A percentile compares a stretch with the other conserved stretches of the same genome.
Conservation (phyloP, 257 asterid species). For the Paulownia fortunei region DNA sequence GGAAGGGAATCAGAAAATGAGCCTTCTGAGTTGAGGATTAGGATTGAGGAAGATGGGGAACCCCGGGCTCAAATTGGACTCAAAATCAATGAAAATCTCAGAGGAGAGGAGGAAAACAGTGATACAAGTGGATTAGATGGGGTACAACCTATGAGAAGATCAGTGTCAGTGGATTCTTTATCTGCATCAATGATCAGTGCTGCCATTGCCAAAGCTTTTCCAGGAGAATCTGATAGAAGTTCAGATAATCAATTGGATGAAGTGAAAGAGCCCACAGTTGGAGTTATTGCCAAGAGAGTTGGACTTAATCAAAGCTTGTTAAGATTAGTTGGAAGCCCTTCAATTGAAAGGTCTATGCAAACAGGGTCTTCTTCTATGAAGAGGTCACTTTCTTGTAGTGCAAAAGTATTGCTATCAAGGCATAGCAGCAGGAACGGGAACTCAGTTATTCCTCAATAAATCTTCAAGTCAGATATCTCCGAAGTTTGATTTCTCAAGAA, state of each 20-base stretch:
- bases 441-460: constrained; percentile 27
- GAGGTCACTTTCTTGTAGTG: constrained; percentile 72
- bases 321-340: constrained; percentile 40
- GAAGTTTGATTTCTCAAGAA: not conserved
- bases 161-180: constrained; percentile 58
- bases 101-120: not conserved
- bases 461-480: not conserved
- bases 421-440: constrained; percentile 41
- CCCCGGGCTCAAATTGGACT: constrained; percentile 1
- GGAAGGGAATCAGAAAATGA: constrained; percentile 23
- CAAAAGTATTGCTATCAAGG: constrained; percentile 47
- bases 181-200: constrained; percentile 44
- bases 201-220: constrained; percentile 35
- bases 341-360: constrained; percentile 27
- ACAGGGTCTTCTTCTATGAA: constrained; percentile 40
- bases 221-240: constrained; percentile 29
- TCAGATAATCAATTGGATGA: constrained; percentile 21
- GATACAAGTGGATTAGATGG: constrained; percentile 34
- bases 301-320: constrained; percentile 26
- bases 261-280: constrained; percentile 18
- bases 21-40: constrained; percentile 25
- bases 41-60: constrained; percentile 31
- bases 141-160: constrained; percentile 52
- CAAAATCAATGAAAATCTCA: constrained; percentile 26
- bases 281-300: constrained; percentile 20